Conservation (phyloP, 1,284 basidiomycete species). For the Austroboletus niveus region DNA sequence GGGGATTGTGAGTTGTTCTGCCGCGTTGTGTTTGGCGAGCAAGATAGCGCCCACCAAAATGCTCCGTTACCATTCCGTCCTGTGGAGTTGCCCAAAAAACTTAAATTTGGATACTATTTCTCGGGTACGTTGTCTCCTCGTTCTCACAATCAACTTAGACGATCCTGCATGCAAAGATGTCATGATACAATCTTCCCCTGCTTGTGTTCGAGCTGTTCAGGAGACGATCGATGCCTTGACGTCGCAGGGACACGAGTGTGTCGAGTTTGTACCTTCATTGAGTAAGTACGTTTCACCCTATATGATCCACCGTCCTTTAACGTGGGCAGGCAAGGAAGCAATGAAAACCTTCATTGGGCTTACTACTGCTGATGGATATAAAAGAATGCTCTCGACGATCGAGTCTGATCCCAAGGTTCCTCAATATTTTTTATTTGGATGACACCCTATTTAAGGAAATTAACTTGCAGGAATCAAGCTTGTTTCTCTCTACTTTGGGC, state of each 20-base stretch:
- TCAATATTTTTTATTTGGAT: neutral
- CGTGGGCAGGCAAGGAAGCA: slow-evolving; percentile 44
- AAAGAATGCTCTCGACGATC: slow-evolving; percentile 63
- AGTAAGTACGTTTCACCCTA: slow-evolving; percentile 35
- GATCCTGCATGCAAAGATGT: slow-evolving; percentile 40
- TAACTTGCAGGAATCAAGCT: slow-evolving; percentile 46
- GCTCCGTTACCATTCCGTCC: slow-evolving; percentile 63
- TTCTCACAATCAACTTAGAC: neutral
- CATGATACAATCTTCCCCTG: slow-evolving; percentile 73
- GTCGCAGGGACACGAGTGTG: slow-evolving; percentile 73
- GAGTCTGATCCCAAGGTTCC: slow-evolving; percentile 67
- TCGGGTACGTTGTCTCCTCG: slow-evolving; percentile 42
- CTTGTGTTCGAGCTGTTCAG: slow-evolving; percentile 74
- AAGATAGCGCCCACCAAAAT: slow-evolving; percentile 40
- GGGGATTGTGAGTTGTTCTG: slow-evolving; percentile 64
- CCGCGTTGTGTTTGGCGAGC: slow-evolving; percentile 53
- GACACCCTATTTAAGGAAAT: neutral
- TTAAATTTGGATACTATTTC: slow-evolving; percentile 73
- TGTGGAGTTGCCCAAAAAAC: slow-evolving; percentile 49
- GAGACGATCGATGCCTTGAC: slow-evolving; percentile 70
- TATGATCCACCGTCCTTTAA: neutral
- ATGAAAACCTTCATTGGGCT: slow-evolving; percentile 69
- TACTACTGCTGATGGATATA: slow-evolving; percentile 75
- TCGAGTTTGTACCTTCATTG: slow-evolving; percentile 58
- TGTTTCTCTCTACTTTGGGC: slow-evolving; percentile 60